Evolutionary conservation across 805 yeast species (phyloP), one percentile per base, ranked within the genome.

Genomic region (Henningerozyma blattae): DNA sequence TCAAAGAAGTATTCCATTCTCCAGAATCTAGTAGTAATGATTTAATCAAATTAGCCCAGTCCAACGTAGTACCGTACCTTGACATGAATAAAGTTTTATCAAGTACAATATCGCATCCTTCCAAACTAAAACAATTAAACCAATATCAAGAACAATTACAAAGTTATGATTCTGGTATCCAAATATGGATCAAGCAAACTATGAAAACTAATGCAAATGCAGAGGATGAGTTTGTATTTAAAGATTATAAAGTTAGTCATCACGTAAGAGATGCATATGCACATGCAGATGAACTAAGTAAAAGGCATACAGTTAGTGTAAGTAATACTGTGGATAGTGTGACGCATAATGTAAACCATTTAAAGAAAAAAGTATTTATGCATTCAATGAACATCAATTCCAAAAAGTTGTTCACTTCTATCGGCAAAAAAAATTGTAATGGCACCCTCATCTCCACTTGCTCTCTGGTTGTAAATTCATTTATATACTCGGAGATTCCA

Each of bases 221-320:
- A 9, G 62, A 59, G 40, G 53, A 40, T 25, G 58, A 50, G 33
- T 54, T 36, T 38, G 37, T 43, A 37, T 53, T 41, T 34, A 49
- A 51, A 45, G 50, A 73, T 49, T 54, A 59, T 65, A 43, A 61
- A 61, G 53, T 65, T 42, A 48, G 62, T 44, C 46, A 55, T 58
- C 68, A 75, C 40, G 86, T 79, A 2, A 60, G 69, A 20, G 72
- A 68, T 35, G 85, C 84, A 2, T 77, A 76, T 50, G 75, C 72
- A 26, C 75, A 76, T 45, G 80, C 82, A 1, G 63, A 71, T 5
- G 72, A 56, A 10, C 42, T 52, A 32, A 50, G 57, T 26, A 47
- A 47, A 38, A 59, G 49, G 38, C 61, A 64, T 34, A 52, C 62
- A 3, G 63, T 62, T 25, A 24, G 27, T 24, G 14, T 24, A 5